These are phyloP conservation scores for Tieghemostelium lacteum DNA, from an alignment of 78 protist species.

Conservation along the genomic window DNA sequence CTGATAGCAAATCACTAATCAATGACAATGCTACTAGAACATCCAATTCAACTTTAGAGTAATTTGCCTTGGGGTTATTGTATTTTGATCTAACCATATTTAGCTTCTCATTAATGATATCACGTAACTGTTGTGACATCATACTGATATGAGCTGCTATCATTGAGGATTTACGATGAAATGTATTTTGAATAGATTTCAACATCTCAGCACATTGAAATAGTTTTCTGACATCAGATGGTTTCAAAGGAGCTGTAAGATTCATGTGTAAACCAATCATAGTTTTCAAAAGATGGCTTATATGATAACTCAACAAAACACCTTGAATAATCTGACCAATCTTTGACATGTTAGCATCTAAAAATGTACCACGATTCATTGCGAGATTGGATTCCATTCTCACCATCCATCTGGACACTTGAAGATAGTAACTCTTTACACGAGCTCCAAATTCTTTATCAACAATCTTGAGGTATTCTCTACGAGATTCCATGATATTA, in stretches of 20 bases:
- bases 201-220: slow-evolving; percentile 81
- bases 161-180: slow-evolving; percentile 62
- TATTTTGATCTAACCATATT: slow-evolving; percentile 14
- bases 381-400: slow-evolving; percentile 56
- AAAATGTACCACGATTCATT: neutral
- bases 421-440: slow-evolving; percentile 62
- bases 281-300: slow-evolving; percentile 58
- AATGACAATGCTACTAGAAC: slow-evolving; percentile 39
- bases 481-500: slow-evolving; percentile 14
- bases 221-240: slow-evolving; percentile 56
- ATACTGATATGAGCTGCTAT: slow-evolving; percentile 74
- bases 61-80: slow-evolving; percentile 20
- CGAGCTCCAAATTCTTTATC: slow-evolving; percentile 51
- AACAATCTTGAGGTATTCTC: slow-evolving; percentile 34
- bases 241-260: slow-evolving; percentile 33
- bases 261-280: slow-evolving; percentile 72
- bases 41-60: slow-evolving; percentile 46
- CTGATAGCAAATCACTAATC: slow-evolving; percentile 16
- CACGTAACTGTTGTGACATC: slow-evolving; percentile 30
- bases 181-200: slow-evolving; percentile 75
- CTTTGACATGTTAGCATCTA: slow-evolving; percentile 26
- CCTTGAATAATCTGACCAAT: slow-evolving; percentile 75
- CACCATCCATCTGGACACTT: slow-evolving; percentile 83
- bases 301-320: slow-evolving; percentile 54
- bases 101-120: slow-evolving; percentile 48